Conservation (phyloP, 768 basidiomycete genomes). For the Leucocoprinus birnbaumii region DNA sequence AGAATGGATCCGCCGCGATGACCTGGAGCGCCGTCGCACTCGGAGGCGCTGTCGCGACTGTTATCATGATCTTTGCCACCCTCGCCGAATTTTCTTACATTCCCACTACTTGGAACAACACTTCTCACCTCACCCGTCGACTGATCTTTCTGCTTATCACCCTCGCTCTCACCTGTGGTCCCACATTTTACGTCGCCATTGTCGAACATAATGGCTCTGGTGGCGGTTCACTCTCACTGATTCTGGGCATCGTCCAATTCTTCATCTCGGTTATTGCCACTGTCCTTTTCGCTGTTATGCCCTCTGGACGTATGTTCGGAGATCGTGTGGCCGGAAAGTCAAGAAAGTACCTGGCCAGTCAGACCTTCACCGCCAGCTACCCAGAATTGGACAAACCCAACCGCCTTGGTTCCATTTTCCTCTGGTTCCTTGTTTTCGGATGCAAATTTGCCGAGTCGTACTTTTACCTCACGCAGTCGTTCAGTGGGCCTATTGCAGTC, state of each 20-base stretch:
- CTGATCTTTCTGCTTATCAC: slow-evolving; percentile 88
- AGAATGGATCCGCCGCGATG: slow-evolving; percentile 67
- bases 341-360: slow-evolving; percentile 95
- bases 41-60: slow-evolving; percentile 92
- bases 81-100: slow-evolving; percentile 96
- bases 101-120: slow-evolving; percentile 98
- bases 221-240: slow-evolving; percentile 77
- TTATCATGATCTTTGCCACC: slow-evolving; percentile 96
- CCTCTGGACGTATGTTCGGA: slow-evolving; percentile 98
- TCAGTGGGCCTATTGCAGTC: slow-evolving; percentile 88
- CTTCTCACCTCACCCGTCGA: slow-evolving; percentile 91
- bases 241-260: slow-evolving; percentile 96
- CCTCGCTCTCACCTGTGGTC: slow-evolving; percentile 87
- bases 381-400: slow-evolving; percentile 60
- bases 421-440: slow-evolving; percentile 93
- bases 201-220: slow-evolving; percentile 61
- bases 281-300: slow-evolving; percentile 85
- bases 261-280: slow-evolving; percentile 87
- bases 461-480: slow-evolving; percentile 95
- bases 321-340: slow-evolving; percentile 95
- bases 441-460: slow-evolving; percentile 98
- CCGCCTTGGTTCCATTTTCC: slow-evolving; percentile 72
- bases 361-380: slow-evolving; percentile 98
- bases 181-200: slow-evolving; percentile 92
- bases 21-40: slow-evolving; percentile 92